These are phyloP conservation scores for Corynascus novoguineensis DNA, from an alignment of 495 filamentous ascomycete species.

Conservation along the genomic window DNA sequence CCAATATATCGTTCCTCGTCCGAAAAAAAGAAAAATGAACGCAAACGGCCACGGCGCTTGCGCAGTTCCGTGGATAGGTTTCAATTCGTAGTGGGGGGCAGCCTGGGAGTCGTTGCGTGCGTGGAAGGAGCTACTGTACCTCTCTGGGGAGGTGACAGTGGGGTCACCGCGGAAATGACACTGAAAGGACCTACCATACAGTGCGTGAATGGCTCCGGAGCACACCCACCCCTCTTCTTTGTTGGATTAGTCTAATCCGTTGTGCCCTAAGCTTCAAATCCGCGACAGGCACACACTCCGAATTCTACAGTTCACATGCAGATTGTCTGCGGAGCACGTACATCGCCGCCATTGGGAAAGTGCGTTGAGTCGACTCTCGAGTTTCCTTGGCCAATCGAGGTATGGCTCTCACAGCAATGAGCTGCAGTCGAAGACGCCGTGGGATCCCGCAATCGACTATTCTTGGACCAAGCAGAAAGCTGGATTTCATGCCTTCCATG, in stretches of 20 bases:
- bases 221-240: not conserved
- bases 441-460: not conserved
- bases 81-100: not conserved
- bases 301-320: too few species aligned
- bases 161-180: not conserved
- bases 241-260: too few species aligned
- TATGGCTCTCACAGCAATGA: too few species aligned
- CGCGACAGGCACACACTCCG: too few species aligned
- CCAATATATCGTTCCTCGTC: too few species aligned
- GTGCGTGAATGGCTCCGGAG: not conserved
- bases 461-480: not conserved
- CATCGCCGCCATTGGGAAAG: too few species aligned
- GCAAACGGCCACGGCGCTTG: too few species aligned
- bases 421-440: not conserved
- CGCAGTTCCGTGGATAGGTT: not conserved
- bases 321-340: too few species aligned
- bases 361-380: too few species aligned
- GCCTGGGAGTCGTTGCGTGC: not conserved
- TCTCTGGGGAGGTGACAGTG: not conserved
- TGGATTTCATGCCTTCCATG: not conserved
- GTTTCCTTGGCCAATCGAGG: too few species aligned
- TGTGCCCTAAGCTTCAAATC: too few species aligned
- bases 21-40: too few species aligned
- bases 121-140: not conserved
- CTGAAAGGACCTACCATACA: not conserved